phyloP scores from a whole-genome alignment of 177 flowering plant species.

The Vitis hybrid region DNA sequence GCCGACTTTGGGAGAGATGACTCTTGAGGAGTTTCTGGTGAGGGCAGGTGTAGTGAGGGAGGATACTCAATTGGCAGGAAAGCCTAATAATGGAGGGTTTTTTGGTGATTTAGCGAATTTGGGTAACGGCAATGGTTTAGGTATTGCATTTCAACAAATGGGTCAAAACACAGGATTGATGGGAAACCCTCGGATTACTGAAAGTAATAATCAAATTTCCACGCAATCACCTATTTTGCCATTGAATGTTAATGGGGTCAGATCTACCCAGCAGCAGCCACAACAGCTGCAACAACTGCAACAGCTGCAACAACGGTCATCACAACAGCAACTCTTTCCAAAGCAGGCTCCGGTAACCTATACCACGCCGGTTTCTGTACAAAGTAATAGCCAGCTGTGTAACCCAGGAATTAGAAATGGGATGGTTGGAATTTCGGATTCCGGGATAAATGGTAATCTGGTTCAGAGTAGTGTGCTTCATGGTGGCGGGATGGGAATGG shows the following conservation, averaged over 20 bases:
- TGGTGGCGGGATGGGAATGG: constrained; percentile 63
- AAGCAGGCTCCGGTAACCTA: constrained; percentile 50
- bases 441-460: constrained; percentile 34
- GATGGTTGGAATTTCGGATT: constrained; percentile 44
- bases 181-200: constrained; percentile 28
- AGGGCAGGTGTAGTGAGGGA: constrained; percentile 97
- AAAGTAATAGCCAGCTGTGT: constrained; percentile 31
- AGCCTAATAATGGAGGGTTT: constrained; percentile 26
- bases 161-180: constrained; percentile 32
- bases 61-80: constrained; percentile 44
- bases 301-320: constrained; percentile 24
- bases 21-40: constrained; percentile 88
- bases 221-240: constrained; percentile 48
- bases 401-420: constrained; percentile 58
- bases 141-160: constrained; percentile 49
- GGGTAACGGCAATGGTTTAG: constrained; percentile 40
- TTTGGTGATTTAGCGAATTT: constrained; percentile 36
- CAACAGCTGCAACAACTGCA: constrained; percentile 30
- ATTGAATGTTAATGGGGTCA: constrained; percentile 57
- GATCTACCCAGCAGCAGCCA: constrained; percentile 40
- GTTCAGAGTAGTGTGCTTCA: constrained; percentile 35
- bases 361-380: constrained; percentile 40
- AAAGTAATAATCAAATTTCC: constrained; percentile 30
- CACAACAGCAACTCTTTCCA: constrained; percentile 52
- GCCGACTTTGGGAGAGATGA: constrained; percentile 78